phyloP scores from a whole-genome alignment of 2,329 filamentous ascomycete genomes.

The Sporothrix luriei region DNA sequence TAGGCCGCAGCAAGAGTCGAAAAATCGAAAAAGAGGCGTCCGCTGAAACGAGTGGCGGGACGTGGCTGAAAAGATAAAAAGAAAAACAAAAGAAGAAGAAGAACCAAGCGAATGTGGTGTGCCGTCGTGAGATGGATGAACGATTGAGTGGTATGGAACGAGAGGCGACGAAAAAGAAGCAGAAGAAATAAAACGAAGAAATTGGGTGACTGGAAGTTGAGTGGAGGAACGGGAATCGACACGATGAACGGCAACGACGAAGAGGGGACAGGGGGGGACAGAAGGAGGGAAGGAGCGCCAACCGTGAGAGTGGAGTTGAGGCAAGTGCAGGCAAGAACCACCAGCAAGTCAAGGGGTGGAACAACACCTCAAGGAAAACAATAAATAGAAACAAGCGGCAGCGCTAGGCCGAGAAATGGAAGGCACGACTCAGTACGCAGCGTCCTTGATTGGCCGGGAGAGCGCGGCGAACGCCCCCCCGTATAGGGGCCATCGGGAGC shows the following conservation, averaged over 20 bases:
- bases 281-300: background rate
- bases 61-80: slow-evolving; percentile 25
- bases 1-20: background rate
- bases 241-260: slow-evolving; percentile 10
- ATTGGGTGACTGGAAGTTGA: slow-evolving; percentile 11
- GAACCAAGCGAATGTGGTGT: slow-evolving; percentile 31
- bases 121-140: slow-evolving; percentile 3
- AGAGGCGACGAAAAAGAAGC: background rate
- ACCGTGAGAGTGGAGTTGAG: slow-evolving; percentile 13
- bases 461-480: slow-evolving; percentile 7
- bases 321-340: background rate
- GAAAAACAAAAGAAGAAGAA: slow-evolving; percentile 12
- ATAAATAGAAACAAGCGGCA: slow-evolving; percentile 29
- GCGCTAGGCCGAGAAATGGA: slow-evolving; percentile 19
- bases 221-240: slow-evolving; percentile 28
- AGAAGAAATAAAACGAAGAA: slow-evolving; percentile 23
- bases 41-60: slow-evolving; percentile 28
- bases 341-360: background rate
- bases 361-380: slow-evolving; percentile 10
- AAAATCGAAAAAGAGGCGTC: slow-evolving; percentile 13
- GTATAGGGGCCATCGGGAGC: slow-evolving; percentile 16
- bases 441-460: slow-evolving; percentile 28
- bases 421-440: slow-evolving; percentile 14
- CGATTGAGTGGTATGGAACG: slow-evolving; percentile 10
- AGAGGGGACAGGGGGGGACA: background rate